phyloP scores from a whole-genome alignment of 192 early-diverging fungal species.

The Dispira simplex region DNA sequence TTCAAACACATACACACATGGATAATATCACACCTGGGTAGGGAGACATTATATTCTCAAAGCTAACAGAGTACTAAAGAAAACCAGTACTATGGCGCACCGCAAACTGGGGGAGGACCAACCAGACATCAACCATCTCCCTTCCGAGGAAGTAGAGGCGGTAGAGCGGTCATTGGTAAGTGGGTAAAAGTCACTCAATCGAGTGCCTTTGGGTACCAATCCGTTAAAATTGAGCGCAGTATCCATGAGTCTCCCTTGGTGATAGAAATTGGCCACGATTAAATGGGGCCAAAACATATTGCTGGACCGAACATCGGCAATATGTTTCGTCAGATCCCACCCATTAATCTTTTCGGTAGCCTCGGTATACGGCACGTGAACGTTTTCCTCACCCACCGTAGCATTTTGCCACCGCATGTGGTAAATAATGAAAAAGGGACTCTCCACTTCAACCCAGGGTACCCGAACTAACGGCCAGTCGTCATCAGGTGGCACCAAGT shows the following conservation, averaged over 20 bases:
- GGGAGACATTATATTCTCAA: too few species aligned
- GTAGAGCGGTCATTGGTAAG: neutral
- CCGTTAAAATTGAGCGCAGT: neutral
- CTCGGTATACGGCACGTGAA: slow-evolving; percentile 1
- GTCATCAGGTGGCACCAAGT: neutral
- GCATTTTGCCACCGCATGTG: slow-evolving; percentile 9
- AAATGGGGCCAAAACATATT: slow-evolving; percentile 6
- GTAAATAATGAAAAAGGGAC: slow-evolving; percentile 10
- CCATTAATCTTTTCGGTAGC: neutral
- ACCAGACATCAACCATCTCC: too few species aligned
- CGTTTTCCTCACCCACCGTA: neutral
- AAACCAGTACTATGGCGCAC: too few species aligned
- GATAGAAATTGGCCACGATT: neutral
- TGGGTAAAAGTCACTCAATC: neutral
- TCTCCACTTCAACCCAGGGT: neutral
- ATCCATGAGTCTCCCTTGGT: neutral
- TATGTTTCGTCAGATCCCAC: slow-evolving; percentile 6
- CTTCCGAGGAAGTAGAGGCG: too few species aligned
- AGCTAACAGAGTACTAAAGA: too few species aligned
- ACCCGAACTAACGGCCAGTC: slow-evolving; percentile 3
- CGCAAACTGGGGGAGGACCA: too few species aligned
- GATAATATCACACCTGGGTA: too few species aligned
- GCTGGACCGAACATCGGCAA: neutral
- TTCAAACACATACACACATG: too few species aligned
- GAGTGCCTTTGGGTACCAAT: neutral